Base-by-base conservation (phyloP, 345 rosid species). In the Cardamine occulta region DNA sequence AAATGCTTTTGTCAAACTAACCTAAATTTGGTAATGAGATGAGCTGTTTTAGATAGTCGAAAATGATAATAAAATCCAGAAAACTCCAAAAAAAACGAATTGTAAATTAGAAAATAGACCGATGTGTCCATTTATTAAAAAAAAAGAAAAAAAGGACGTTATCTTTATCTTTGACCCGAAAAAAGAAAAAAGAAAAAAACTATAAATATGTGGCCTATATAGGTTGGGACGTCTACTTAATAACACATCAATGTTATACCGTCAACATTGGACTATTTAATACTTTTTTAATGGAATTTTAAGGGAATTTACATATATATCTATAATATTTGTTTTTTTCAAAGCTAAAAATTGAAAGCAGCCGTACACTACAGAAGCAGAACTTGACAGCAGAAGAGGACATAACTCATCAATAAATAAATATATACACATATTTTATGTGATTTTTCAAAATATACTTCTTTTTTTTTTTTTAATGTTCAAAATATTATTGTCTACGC, bases 301-400 rank as follows among this genome's bases (percentile, higher is more conserved):
- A 57, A 31, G 31, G 9, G n/a, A 59, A 34, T 17, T n/a, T 57
- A 31, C 4, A 57, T 39, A 23, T 40, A 4, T 62, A 11, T 15
- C 47, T 52, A 7, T 29, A 29, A 28, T 29, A 42, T 17, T 26
- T 13, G 6, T 14, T 26, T 26, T 15, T 31, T 29, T 8, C 18
- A 7, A 29, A 56, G 21, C 39, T 56, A 29, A 29, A 28, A 64
- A 13, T 8, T 73, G 44, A 40, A 63, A 52, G 55, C 44, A 42
- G 59, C 32, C 63, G 54, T 39, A 63, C 42, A 63, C 42, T 28
- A 63, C 66, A 45, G 21, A 74, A 66, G 14, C 49, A 66, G n/a
- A 57, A 48, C 47, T 57, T 35, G 73, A 58, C 78, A 66, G 66
- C 73, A 1, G 31, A 66, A 56, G 29, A 45, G 7, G 72, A 66